Conservation (phyloP, 2,329 filamentous ascomycete species). For the Epichloe hybrida region DNA sequence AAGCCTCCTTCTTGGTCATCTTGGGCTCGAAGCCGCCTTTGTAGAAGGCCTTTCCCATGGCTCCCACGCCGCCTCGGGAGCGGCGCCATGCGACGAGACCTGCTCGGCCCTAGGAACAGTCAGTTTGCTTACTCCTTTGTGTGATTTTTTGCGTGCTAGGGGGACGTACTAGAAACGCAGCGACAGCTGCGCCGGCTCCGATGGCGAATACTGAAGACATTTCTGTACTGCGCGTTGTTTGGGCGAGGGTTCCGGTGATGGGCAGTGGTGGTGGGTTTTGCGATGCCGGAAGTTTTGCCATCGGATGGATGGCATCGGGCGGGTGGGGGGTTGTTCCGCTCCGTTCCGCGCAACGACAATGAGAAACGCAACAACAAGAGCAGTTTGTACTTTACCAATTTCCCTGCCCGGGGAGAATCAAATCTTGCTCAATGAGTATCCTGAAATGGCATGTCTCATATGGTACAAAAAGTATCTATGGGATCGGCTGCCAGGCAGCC, state of each 20-base stretch:
- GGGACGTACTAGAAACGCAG: conserved; percentile 34
- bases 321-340: conserved; percentile 9
- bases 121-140: neutral
- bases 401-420: too few relatives aligned
- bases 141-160: neutral
- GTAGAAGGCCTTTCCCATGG: conserved; percentile 84
- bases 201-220: conserved; percentile 33
- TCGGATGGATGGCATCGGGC: conserved; percentile 12
- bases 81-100: conserved; percentile 79
- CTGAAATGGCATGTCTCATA: too few relatives aligned
- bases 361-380: neutral
- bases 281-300: conserved; percentile 13
- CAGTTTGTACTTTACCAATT: too few relatives aligned
- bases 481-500: too few relatives aligned
- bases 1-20: conserved; percentile 87
- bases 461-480: too few relatives aligned
- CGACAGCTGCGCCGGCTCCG: conserved; percentile 35
- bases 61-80: conserved; percentile 63
- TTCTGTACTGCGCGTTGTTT: conserved; percentile 3
- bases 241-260: neutral
- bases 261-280: neutral
- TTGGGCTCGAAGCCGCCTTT: conserved; percentile 95
- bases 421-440: too few relatives aligned
- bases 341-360: conserved; percentile 2
- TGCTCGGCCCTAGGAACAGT: conserved; percentile 59